Percentiles rank a stretch among this genome's conserved stretches.
Conservation (phyloP, 495 filamentous ascomycete species). For the Apodospora peruviana region DNA sequence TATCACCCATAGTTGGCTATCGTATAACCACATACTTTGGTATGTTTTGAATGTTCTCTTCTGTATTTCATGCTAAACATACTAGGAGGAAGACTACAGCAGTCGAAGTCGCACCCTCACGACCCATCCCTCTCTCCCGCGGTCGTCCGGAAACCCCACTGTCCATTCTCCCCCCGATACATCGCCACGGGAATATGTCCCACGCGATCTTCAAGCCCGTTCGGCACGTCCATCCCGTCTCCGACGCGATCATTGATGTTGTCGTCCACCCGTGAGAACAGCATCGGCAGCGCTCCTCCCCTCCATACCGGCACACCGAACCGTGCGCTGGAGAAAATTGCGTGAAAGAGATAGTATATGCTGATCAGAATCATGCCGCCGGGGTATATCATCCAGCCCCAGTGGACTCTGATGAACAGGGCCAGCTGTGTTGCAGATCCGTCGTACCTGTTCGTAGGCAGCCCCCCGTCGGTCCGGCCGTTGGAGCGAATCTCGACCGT, state of each 20-base stretch:
- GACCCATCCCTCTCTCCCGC: not conserved
- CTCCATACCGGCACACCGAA: constrained; percentile 33
- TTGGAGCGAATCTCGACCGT: constrained; percentile 28
- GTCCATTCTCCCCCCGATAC: constrained; percentile 22
- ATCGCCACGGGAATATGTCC: constrained; percentile 26
- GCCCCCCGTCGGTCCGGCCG: constrained; percentile 8
- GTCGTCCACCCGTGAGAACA: constrained; percentile 31
- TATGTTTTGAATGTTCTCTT: too few species aligned
- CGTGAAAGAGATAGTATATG: constrained; percentile 29
- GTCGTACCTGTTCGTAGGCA: constrained; percentile 10
- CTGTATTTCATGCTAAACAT: too few species aligned
- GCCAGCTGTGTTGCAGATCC: constrained; percentile 24
- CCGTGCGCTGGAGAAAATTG: constrained; percentile 24
- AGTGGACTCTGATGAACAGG: constrained; percentile 29
- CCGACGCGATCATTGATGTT: constrained; percentile 24
- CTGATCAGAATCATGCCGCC: constrained; percentile 26
- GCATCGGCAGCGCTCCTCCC: constrained; percentile 30
- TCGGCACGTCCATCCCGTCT: constrained; percentile 31
- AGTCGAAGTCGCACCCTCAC: too few species aligned
- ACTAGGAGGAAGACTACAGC: too few species aligned
- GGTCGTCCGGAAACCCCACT: constrained; percentile 28
- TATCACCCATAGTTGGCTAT: too few species aligned
- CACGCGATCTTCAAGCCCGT: constrained; percentile 25
- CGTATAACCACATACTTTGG: too few species aligned
- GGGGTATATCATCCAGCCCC: constrained; percentile 35